Base-by-base conservation (phyloP, 345 rosid species). In the Melaleuca alternifolia region DNA sequence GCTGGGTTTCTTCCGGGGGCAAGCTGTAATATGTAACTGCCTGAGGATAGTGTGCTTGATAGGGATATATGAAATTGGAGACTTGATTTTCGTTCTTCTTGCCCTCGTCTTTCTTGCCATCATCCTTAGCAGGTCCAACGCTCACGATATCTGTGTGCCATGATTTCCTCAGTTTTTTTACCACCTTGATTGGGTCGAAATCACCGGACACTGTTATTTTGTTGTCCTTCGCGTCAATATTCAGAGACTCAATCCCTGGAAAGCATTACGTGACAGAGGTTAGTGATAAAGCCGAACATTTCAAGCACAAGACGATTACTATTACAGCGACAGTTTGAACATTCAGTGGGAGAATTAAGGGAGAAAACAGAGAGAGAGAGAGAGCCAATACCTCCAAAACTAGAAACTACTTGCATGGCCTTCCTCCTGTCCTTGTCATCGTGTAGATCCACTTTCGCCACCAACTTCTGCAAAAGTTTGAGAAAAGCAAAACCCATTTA, bases 161-260 rank as follows among this genome's bases (percentile, higher is more conserved):
- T 16, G 51, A 4, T 77, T 84, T 77, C 61, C 82, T 54, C 50
- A 87, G 48, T 41, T 84, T 84, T 7, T 2, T 30, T 20, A 81
- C 77, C 41, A 87, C 81, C 84, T 37, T 7, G 10, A 84, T 14
- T 0, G 82, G 84, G 30, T 87, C 85, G 0, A 50, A 6, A 3
- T 56, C 50, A 24, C 89, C 89, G 4, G 8, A 54, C 4, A 87
- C 89, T 1, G 86, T 87, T 41, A 87, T 16, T 85, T 87, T 87
- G 37, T 0, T 28, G 50, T 87, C 33, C 30, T 83, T 83, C n/a
- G 2, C 0, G 81, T 84, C 81, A 14, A 87, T 83, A 23, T 1
- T 11, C 1, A 87, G 50, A 11, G 20, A 87, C 24, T 11, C 83
- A 6, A 87, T 53, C 37, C 86, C 76, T 62, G 71, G 14, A 41